Conservation (phyloP, 805 yeast species). For the Huiozyma naganishii region DNA sequence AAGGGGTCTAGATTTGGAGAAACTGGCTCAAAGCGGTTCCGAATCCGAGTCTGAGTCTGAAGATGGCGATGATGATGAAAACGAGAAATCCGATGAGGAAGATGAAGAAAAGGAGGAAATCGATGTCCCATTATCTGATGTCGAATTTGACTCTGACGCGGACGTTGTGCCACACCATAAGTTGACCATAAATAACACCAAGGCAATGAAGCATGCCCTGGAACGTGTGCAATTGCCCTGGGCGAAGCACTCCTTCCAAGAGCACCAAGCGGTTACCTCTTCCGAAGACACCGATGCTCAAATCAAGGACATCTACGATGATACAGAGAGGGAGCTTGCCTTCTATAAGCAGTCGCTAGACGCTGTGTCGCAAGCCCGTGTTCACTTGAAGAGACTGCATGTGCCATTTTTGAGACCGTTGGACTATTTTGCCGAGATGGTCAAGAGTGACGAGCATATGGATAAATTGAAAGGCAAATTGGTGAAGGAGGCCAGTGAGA, state of each 20-base stretch:
- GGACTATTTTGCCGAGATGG: slow-evolving; percentile 98
- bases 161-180: slow-evolving; percentile 90
- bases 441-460: slow-evolving; percentile 96
- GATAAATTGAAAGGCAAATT: slow-evolving; percentile 77
- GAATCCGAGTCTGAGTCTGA: slow-evolving; percentile 36
- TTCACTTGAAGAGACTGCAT: slow-evolving; percentile 52
- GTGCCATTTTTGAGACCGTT: slow-evolving; percentile 87
- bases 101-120: slow-evolving; percentile 60
- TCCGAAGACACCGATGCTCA: slow-evolving; percentile 48
- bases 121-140: slow-evolving; percentile 83
- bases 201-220: slow-evolving; percentile 66
- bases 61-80: slow-evolving; percentile 39
- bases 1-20: slow-evolving; percentile 39
- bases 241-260: slow-evolving; percentile 61
- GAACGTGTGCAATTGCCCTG: slow-evolving; percentile 53
- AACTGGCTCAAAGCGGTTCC: slow-evolving; percentile 45
- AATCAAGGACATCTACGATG: slow-evolving; percentile 85
- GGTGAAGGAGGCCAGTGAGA: slow-evolving; percentile 66
- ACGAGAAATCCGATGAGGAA: slow-evolving; percentile 33
- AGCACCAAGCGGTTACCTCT: slow-evolving; percentile 68
- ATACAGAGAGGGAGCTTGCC: slow-evolving; percentile 89
- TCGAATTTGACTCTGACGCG: slow-evolving; percentile 86
- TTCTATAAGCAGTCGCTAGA: slow-evolving; percentile 89
- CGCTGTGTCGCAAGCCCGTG: slow-evolving; percentile 67
- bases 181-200: slow-evolving; percentile 73